Conservation (phyloP, 139 green algal species). For the Yamagishiella unicocca region DNA sequence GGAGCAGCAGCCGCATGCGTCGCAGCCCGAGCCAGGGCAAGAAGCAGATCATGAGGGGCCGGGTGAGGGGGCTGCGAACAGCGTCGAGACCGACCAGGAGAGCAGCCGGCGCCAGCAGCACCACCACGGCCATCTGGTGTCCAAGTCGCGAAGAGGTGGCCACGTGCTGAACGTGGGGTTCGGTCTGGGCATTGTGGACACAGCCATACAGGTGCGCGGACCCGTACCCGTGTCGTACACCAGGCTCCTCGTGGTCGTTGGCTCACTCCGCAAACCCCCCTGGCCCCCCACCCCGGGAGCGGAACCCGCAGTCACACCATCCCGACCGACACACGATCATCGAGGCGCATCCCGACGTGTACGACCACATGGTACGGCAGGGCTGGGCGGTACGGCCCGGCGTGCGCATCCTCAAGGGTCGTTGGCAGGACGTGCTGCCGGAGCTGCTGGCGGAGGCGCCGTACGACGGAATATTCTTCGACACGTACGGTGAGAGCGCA, state of each 20-base stretch:
- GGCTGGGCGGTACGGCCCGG: constrained; percentile 84
- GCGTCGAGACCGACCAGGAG: not conserved
- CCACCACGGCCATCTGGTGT: not conserved
- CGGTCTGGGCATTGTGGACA: constrained; percentile 94
- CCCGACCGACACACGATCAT: constrained; percentile 91
- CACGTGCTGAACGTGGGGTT: constrained; percentile 98
- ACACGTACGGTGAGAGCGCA: constrained; percentile 85
- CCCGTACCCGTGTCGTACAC: no score
- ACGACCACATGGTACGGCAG: constrained; percentile 73
- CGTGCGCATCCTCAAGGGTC: constrained; percentile 87
- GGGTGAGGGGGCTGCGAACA: no score
- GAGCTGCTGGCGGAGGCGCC: constrained; percentile 58
- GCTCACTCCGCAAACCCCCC: not conserved
- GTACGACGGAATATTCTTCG: constrained; percentile 97
- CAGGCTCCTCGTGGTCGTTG: no score
- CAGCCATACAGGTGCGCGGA: constrained; percentile 73
- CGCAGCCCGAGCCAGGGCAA: no score
- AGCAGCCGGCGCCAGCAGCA: not conserved
- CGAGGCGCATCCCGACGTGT: constrained; percentile 94
- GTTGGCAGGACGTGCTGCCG: constrained; percentile 91
- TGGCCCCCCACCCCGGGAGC: not conserved
- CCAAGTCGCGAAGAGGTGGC: no score
- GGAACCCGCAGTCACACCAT: constrained; percentile 52
- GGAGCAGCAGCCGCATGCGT: not conserved
- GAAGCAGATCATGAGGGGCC: no score